phyloP scores from a whole-genome alignment of 148 eudicot genomes.

The Chenopodium quinoa region DNA sequence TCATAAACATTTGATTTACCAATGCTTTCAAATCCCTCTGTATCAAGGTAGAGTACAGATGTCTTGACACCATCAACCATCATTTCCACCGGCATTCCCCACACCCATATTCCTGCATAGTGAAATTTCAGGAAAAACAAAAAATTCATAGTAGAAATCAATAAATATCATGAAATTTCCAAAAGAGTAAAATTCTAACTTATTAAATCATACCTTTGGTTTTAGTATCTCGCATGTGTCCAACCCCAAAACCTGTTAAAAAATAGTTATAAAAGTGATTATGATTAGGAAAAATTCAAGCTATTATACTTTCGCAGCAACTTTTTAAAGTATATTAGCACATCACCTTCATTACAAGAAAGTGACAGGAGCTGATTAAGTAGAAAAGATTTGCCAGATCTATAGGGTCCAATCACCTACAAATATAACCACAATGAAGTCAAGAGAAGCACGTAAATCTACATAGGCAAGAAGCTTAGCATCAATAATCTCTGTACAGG shows the following conservation, averaged over 20 bases:
- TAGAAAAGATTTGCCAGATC: slow-evolving; percentile 95
- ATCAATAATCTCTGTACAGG: background rate
- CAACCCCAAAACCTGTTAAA: slow-evolving; percentile 92
- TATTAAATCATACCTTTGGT: slow-evolving; percentile 60
- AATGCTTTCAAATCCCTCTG: slow-evolving; percentile 98
- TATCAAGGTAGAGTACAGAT: slow-evolving; percentile 91
- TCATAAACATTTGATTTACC: slow-evolving; percentile 98
- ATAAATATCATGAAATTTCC: background rate
- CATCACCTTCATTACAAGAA: slow-evolving; percentile 89
- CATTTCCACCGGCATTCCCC: slow-evolving; percentile 91
- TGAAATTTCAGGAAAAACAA: slow-evolving; percentile 5
- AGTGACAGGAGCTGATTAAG: slow-evolving; percentile 97
- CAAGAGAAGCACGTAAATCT: slow-evolving; percentile 1
- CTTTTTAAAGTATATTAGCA: slow-evolving; percentile 1
- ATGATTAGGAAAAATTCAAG: background rate
- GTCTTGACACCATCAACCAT: slow-evolving; percentile 74
- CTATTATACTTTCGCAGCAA: background rate
- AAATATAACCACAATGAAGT: slow-evolving; percentile 11
- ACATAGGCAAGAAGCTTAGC: background rate
- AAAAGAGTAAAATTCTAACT: background rate
- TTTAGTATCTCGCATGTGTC: slow-evolving; percentile 96
- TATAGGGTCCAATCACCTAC: slow-evolving; percentile 97
- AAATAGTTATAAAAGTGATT: slow-evolving; percentile 4
- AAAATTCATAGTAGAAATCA: background rate
- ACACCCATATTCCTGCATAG: slow-evolving; percentile 83